Percentiles rank a stretch among this genome's conserved stretches.
Evolutionary conservation across 2,329 filamentous ascomycete species (phyloP).

Genomic region (Cladophialophora carrionii): DNA sequence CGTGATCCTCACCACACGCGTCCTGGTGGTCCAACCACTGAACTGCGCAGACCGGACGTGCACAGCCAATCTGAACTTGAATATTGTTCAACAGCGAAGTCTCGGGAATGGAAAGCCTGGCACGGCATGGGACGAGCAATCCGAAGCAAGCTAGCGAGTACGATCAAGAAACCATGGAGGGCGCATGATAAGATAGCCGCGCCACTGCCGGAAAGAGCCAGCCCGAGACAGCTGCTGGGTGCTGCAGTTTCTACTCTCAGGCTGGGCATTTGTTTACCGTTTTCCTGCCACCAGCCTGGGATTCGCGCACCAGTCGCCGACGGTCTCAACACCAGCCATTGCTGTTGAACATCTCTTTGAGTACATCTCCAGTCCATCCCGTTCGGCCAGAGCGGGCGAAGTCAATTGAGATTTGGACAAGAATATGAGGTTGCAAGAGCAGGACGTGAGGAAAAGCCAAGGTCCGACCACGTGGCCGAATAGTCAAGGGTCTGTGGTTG

Average conservation of each 20-base stretch:
- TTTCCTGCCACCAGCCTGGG: not conserved
- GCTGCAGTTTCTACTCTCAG: not conserved
- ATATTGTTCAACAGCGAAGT: not conserved
- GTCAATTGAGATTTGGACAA: no score
- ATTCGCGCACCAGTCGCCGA: not conserved
- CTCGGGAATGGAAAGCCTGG: no score
- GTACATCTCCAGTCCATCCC: not conserved
- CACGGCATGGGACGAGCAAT: not conserved
- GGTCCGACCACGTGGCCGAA: no score
- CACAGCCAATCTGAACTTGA: not conserved
- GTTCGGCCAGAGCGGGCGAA: not conserved
- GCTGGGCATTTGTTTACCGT: not conserved
- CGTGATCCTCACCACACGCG: conserved; percentile 10
- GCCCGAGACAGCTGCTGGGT: not conserved
- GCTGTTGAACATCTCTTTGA: not conserved
- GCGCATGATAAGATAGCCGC: not conserved
- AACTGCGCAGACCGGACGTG: not conserved
- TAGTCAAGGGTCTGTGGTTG: no score
- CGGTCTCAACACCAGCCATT: not conserved
- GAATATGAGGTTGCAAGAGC: no score
- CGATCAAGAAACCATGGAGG: not conserved
- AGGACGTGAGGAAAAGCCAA: no score
- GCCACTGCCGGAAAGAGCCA: not conserved
- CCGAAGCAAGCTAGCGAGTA: not conserved
- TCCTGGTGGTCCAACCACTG: conserved; percentile 11